Conservation (phyloP, 2,329 filamentous ascomycete genomes). For the Zymoseptoria pseudotritici region DNA sequence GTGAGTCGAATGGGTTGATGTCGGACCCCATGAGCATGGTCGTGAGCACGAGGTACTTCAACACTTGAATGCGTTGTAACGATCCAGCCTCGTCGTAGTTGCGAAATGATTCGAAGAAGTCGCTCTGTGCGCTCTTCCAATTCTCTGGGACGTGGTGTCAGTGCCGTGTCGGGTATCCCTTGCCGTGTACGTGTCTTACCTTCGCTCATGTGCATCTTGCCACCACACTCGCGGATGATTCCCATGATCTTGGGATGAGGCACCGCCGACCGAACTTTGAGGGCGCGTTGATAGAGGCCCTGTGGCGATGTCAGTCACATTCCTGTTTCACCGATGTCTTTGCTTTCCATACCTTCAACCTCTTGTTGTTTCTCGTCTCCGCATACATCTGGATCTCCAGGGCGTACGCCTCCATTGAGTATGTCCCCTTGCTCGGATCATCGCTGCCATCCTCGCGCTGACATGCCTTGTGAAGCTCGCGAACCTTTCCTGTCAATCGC, state of each 20-base stretch:
- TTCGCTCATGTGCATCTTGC: conserved; percentile 99
- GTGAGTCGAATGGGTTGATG: conserved; percentile 98
- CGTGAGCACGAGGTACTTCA: conserved; percentile 92
- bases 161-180: conserved; percentile 13
- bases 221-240: conserved; percentile 95
- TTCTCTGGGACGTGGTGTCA: conserved; percentile 55
- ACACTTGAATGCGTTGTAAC: conserved; percentile 88
- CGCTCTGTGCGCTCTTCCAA: conserved; percentile 92
- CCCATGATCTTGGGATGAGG: conserved; percentile 99
- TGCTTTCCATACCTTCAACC: conserved; percentile 58
- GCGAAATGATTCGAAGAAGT: conserved; percentile 97
- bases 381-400: conserved; percentile 98
- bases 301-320: conserved; percentile 22
- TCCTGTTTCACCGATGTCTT: conserved; percentile 3
- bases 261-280: conserved; percentile 91
- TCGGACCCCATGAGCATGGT: conserved; percentile 98
- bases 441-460: conserved; percentile 79
- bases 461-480: conserved; percentile 82
- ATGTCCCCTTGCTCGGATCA: conserved; percentile 92
- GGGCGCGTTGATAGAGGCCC: conserved; percentile 79
- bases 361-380: conserved; percentile 94
- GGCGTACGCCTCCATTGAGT: conserved; percentile 90
- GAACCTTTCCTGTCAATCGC: conserved; percentile 71
- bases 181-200: conserved; percentile 31
- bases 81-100: conserved; percentile 98